Evolutionary conservation across 345 rosid species (phyloP), one percentile per base, ranked within the genome.

Genomic region (Camelina neglecta): DNA sequence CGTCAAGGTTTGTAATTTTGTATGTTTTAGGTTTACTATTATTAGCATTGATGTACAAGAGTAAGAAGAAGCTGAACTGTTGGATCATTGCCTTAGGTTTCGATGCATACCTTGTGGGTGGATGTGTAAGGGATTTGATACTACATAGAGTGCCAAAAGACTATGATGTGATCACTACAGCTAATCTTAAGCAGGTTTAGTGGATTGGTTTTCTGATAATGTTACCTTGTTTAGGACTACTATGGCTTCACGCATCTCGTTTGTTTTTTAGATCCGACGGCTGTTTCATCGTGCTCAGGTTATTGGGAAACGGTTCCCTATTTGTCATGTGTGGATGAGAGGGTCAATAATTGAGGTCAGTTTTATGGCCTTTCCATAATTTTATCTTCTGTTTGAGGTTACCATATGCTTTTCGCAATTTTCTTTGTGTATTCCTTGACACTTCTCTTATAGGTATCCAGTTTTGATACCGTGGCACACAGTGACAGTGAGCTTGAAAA

Each of bases 151-250:
- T 73, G 36, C 99, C 99, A 26, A 95, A 95, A 84, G 99, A 92
- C 82, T 92, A 84, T 82, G 99, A 95, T 83, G 89, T 95, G 54
- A 84, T 95, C 85, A 95, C 99, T 67, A 87, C 98, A 1, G 99
- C 99, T 29, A 77, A 57, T 11, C 97, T 92, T 70, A 73, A 73
- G 55, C 79, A 95, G 98, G 99, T 95, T 69, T 63, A 42, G 2
- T 60, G 20, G 26, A 7, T 48, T 64, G 11, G 3, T 3, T 59
- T 13, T 11, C 69, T 65, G 3, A 50, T 68, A 24, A 26, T 33
- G 41, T 16, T 29, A 48, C 26, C 4, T 66, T 21, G 8, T 54
- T 20, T 36, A 59, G 20, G 60, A 42, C 53, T 7, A 10, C 68
- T 58, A 56, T 18, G 56, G 54, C 50, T 74, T 71, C 45, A 50